Base-by-base conservation (phyloP, 768 basidiomycete genomes). In the Trametes cubensis region DNA sequence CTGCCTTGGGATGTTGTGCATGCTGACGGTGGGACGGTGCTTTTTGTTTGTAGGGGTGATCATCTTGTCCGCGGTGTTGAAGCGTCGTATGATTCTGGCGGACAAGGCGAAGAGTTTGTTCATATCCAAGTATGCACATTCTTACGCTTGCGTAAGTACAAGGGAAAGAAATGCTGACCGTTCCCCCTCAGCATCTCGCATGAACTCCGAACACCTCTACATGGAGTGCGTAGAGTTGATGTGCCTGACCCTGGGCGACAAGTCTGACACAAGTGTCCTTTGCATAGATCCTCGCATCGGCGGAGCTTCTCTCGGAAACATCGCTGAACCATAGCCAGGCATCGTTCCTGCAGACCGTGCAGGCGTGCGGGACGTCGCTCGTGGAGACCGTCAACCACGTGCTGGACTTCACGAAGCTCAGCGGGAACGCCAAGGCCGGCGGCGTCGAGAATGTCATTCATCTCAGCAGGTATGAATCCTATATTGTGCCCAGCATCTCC, bases 361-460 rank as follows among this genome's bases (percentile, higher is more conserved):
- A 95, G 72, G 94, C 93, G 6, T 97, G 95, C 70, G 95, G 94
- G 15, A 95, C 90, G n/a, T 94, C 93, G 0, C 82, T 98, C 1
- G 92, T 95, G 42, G 95, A 98, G 77, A 96, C 95, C 0, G 94
- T 98, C 51, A 97, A 97, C 70, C 95, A 98, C 67, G 95, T 98
- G 6, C 79, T 98, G 26, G 95, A 98, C 72, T 98, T 95, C 70
- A 96, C 94, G 30, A 98, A 98, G 71, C 81, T 96, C 23, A 94
- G 92, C 63, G 94, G 94, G 21, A 92, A 89, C 68, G 80, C 86
- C 48, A 92, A 91, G 71, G 81, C 85, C 2, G 91, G 89, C 26
- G 88, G 89, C 42, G 84, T 88, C 8, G 87, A 92, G 71, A 90
- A 89, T 64, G 84, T 86, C 45, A 92, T 94, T 63, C 79, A 83